phyloP scores from a whole-genome alignment of 2,329 filamentous ascomycete genomes.

The Botrytis aclada region DNA sequence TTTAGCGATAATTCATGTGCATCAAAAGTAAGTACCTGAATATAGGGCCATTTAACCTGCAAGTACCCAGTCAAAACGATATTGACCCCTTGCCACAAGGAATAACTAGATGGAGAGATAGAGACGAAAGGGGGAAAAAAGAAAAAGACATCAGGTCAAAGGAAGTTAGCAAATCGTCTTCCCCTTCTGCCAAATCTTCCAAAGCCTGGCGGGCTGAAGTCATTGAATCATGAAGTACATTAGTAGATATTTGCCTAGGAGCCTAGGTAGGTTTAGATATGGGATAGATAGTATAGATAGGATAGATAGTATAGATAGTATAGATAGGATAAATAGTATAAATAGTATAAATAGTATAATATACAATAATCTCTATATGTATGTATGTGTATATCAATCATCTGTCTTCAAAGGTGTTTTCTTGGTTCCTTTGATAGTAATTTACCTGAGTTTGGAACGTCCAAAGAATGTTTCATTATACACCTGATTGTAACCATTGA shows the following conservation, averaged over 20 bases:
- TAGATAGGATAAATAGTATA: too few relatives aligned
- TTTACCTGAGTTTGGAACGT: background rate
- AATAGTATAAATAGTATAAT: too few relatives aligned
- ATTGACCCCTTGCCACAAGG: background rate
- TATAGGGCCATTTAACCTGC: background rate
- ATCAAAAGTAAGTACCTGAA: background rate
- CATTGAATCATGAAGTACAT: background rate
- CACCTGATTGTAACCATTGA: background rate
- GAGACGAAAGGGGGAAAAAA: background rate
- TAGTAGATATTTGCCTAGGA: background rate
- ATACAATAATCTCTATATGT: background rate
- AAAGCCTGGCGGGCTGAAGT: background rate
- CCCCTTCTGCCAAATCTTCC: background rate
- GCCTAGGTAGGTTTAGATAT: too few relatives aligned
- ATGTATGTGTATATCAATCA: background rate
- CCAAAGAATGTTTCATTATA: background rate
- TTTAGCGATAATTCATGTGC: constrained; percentile 10
- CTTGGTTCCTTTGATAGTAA: background rate
- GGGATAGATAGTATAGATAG: too few relatives aligned
- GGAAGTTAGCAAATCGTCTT: background rate
- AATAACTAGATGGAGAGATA: background rate
- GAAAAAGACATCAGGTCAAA: background rate
- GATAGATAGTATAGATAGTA: too few relatives aligned
- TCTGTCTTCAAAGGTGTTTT: background rate
- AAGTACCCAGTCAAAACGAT: background rate